Evolutionary conservation across 495 filamentous ascomycete species (phyloP), one percentile per base, ranked within the genome.

Genomic region (Penicillium macrosclerotiorum): DNA sequence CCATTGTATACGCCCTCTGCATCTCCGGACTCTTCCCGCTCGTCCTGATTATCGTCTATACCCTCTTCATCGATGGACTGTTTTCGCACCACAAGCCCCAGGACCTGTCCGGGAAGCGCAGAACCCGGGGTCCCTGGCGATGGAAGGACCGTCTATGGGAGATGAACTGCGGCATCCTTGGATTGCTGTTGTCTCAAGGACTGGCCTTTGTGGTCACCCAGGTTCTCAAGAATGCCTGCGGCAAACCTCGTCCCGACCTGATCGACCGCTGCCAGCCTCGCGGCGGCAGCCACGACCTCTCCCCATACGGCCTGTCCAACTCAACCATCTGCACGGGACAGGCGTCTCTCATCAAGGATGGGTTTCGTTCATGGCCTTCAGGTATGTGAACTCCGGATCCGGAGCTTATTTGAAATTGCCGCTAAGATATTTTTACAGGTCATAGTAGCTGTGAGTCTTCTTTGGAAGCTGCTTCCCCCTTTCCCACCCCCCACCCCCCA

Each of bases 321-420:
- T 80, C 68, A 17, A 67, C 69, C 1, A 89, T 92, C 35, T 95
- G 90, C 69, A 83, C 73, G 3, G 71, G 78, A 3, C 77, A 92
- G 62, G 73, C 71, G 14, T 42, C 53, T 5, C 69, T 83, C n/a
- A 71, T 95, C 41, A 81, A 90, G 54, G 90, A 95, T 62, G 90
- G 89, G 1, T 95, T 95, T 60, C 80, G 84, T 37, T 90, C 86
- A 51, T 95, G 86, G 68, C 90, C 90, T 18, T 86, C 82, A 36
- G 87, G 86, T 52, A 65, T 19, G 68, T 42, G 4, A n/a, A 14
- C 17, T 16, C 8, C n/a, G n/a, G n/a, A n/a, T n/a, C n/a, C n/a
- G n/a, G n/a, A n/a, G n/a, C n/a, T n/a, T n/a, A n/a, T n/a, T n/a
- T n/a, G n/a, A n/a, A n/a, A n/a, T n/a, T n/a, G n/a, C n/a, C n/a